phyloP scores from a whole-genome alignment of 2,329 filamentous ascomycete species.

The Ceratocystis diversiconidia region DNA sequence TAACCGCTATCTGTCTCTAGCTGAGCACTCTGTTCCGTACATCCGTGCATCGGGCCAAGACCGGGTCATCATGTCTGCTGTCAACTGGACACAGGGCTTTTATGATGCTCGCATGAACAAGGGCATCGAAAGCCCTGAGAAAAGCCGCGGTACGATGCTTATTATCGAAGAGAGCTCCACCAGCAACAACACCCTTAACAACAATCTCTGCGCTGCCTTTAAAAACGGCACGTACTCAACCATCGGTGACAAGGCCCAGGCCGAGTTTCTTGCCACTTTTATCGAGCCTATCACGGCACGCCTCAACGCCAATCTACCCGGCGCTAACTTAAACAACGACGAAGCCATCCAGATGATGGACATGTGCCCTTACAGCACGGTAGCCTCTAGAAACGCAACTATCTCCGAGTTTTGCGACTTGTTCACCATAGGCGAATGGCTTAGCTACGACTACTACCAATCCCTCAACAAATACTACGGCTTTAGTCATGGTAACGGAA shows the following conservation, averaged over 20 bases:
- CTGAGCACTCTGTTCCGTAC: conserved; percentile 47
- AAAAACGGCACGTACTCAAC: conserved; percentile 41
- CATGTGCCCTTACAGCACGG: conserved; percentile 70
- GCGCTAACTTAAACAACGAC: conserved; percentile 46
- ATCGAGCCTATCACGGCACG: conserved; percentile 51
- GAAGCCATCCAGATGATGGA: conserved; percentile 71
- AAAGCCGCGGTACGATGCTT: conserved; percentile 43
- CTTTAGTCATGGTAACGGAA: conserved; percentile 58
- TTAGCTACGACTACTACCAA: conserved; percentile 65
- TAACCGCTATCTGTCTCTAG: conserved; percentile 52
- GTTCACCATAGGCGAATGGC: conserved; percentile 62
- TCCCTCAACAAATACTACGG: conserved; percentile 75
- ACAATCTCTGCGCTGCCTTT: conserved; percentile 57
- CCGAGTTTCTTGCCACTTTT: conserved; percentile 48
- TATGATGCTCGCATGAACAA: conserved; percentile 34
- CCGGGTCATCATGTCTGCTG: conserved; percentile 59
- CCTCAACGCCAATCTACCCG: conserved; percentile 53
- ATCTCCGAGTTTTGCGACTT: conserved; percentile 62
- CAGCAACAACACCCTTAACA: conserved; percentile 70
- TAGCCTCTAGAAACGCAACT: conserved; percentile 41
- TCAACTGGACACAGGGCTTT: conserved; percentile 64
- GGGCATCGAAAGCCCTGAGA: conserved; percentile 24
- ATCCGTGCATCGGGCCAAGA: conserved; percentile 55
- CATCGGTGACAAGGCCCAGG: conserved; percentile 37
- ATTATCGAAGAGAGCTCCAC: conserved; percentile 52